Percentiles rank a stretch among this genome's conserved stretches.
phyloP scores from a whole-genome alignment of 2,329 filamentous ascomycete species.

The Orbilia brochopaga region DNA sequence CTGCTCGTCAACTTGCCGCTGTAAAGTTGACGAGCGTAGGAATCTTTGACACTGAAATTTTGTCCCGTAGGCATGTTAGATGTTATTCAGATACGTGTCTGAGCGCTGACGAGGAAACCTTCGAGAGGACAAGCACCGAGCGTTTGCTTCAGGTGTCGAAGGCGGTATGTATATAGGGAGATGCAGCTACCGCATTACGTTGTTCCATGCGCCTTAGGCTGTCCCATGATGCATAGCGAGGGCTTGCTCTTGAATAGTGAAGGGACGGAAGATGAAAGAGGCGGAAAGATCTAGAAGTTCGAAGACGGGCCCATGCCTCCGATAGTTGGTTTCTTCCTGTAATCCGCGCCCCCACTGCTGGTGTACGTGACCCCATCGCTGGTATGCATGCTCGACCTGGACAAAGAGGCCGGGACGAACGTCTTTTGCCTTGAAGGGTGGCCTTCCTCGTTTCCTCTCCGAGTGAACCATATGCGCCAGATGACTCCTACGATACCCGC shows the following conservation, averaged over 20 bases:
- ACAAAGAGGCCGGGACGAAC: constrained; percentile 5
- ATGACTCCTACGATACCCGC: constrained; percentile 38
- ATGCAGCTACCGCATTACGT: neutral
- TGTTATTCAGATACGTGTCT: too few species aligned
- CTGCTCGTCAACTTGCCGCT: neutral
- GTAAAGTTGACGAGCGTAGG: too few species aligned
- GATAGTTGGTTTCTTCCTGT: constrained; percentile 20
- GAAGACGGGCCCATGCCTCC: constrained; percentile 38
- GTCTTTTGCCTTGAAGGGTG: too few species aligned
- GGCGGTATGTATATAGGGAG: neutral
- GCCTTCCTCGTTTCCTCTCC: constrained; percentile 32
- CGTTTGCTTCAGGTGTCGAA: too few species aligned
- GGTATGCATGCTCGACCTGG: constrained; percentile 25
- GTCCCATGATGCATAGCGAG: too few species aligned
- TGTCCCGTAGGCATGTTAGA: neutral
- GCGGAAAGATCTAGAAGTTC: constrained; percentile 24
- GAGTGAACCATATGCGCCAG: constrained; percentile 49
- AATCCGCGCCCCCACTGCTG: constrained; percentile 12
- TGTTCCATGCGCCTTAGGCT: too few species aligned
- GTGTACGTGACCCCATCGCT: constrained; percentile 8
- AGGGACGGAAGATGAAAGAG: neutral
- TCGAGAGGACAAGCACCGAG: too few species aligned
- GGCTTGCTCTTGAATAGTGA: neutral
- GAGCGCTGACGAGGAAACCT: too few species aligned
- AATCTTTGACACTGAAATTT: too few species aligned